Evolutionary conservation across 768 basidiomycete genomes (phyloP).

Genomic region (Grammothele lineata): DNA sequence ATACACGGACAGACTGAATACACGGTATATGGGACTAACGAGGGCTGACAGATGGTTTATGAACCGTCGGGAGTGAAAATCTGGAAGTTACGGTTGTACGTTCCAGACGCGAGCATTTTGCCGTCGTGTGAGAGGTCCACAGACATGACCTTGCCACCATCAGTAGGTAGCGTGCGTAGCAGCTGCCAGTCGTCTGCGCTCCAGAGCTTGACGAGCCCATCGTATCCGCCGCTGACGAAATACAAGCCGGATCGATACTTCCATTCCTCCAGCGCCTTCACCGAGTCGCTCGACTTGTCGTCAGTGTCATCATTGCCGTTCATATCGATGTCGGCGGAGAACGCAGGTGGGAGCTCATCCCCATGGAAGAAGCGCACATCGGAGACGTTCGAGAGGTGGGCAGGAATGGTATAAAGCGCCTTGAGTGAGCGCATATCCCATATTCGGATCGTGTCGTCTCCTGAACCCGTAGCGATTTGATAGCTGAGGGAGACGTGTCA

Average conservation of each 20-base stretch:
- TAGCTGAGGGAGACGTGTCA: constrained; percentile 50
- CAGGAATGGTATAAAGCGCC: constrained; percentile 93
- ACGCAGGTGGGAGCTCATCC: constrained; percentile 42
- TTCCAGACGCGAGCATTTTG: constrained; percentile 81
- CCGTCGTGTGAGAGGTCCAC: constrained; percentile 88
- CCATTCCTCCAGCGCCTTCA: constrained; percentile 59
- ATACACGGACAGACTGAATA: too few species aligned
- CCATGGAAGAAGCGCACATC: constrained; percentile 92
- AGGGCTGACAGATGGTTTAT: not conserved
- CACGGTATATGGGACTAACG: too few species aligned
- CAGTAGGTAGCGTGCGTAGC: constrained; percentile 82
- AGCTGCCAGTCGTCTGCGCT: constrained; percentile 98
- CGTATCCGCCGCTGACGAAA: constrained; percentile 91
- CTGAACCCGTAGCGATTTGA: constrained; percentile 95
- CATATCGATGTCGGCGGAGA: constrained; percentile 39
- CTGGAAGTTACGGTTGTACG: constrained; percentile 93
- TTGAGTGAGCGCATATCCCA: constrained; percentile 97
- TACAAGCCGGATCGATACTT: constrained; percentile 85
- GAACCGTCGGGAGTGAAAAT: constrained; percentile 74
- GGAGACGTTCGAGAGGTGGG: constrained; percentile 91
- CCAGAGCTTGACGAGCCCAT: constrained; percentile 95
- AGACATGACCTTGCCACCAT: constrained; percentile 98
- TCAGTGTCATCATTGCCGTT: constrained; percentile 33
- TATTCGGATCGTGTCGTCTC: constrained; percentile 96
- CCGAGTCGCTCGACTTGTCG: constrained; percentile 14